Evolutionary conservation across 2,329 filamentous ascomycete species (phyloP), one percentile per base, ranked within the genome.

Genomic region (Talaromyces sp.): DNA sequence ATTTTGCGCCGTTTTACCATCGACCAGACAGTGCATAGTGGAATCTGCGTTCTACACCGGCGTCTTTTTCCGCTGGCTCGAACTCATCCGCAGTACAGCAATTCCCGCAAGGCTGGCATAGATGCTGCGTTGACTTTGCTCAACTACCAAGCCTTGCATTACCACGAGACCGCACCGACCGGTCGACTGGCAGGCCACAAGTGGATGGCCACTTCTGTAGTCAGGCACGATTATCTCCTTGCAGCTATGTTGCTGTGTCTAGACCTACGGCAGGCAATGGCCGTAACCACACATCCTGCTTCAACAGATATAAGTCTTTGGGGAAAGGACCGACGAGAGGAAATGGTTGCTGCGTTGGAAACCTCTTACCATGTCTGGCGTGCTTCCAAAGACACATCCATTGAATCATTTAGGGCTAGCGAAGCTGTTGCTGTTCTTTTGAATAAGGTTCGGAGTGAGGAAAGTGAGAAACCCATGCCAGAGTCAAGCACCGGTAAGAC

Each of bases 381-480:
- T 57, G 85, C 84, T 5, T 80, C 92, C 7, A 84, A 87, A 8
- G 87, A 92, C 56, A 81, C 85, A 10, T 93, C 89, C 0, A 88
- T 96, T 76, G 92, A 96, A 68, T 91, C 92, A 0, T 91, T 88
- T 76, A 96, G 96, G 76, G 92, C 91, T 1, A 86, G 86, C 56
- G 86, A 87, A 57, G 83, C 92, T 18, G 79, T 96, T n/a, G 86
- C 86, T 34, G 86, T 96, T 60, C 90, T 96, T 83, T 76, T 96
- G 51, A 83, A 87, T 31, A 93, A 92, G 73, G 55, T 63, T 18
- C 36, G 54, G 14, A 54, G 44, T 8, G 44, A 54, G 57, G 57
- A 57, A 40, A 55, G 34, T 27, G 53, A 55, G 3, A 52, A 40
- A 10, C 57, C 36, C 3, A 51, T 31, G 31, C 52, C 61, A 8